phyloP scores from a whole-genome alignment of 176 grass and related monocot genomes.

The Microstegium vimineum region DNA sequence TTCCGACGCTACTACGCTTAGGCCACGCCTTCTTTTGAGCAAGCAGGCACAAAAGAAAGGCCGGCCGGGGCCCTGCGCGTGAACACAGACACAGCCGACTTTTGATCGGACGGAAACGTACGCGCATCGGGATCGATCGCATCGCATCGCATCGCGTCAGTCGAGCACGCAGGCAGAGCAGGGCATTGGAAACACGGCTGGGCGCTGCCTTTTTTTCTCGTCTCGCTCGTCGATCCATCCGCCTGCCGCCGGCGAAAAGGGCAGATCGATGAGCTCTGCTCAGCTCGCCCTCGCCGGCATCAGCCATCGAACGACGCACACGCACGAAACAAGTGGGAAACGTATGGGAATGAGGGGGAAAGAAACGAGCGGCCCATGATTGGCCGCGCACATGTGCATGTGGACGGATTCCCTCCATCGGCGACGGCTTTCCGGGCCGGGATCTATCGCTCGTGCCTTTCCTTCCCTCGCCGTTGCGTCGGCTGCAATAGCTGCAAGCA shows the following conservation, averaged over 20 bases:
- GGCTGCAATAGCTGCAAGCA: too few relatives aligned
- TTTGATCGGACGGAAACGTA: background rate
- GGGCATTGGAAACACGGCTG: too few relatives aligned
- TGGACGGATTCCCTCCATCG: constrained; percentile 12
- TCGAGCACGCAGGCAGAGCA: too few relatives aligned
- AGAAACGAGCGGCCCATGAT: constrained; percentile 1
- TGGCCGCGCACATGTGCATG: background rate
- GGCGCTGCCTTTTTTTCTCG: constrained; percentile 17
- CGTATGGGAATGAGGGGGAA: constrained; percentile 35
- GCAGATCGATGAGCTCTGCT: background rate
- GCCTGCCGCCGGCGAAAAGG: background rate
- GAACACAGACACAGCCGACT: background rate
- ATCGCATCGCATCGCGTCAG: background rate
- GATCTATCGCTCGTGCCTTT: background rate
- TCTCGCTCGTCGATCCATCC: background rate
- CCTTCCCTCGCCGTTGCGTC: too few relatives aligned
- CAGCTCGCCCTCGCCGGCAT: background rate
- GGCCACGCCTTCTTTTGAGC: constrained; percentile 19
- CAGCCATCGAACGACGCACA: background rate
- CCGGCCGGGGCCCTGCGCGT: background rate
- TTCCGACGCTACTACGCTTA: background rate
- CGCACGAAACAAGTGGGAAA: background rate
- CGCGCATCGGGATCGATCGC: constrained; percentile 38
- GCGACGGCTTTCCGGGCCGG: background rate
- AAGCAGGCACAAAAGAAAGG: constrained; percentile 13